Evolutionary conservation across 495 filamentous ascomycete species (phyloP).

Genomic region (Lophiostoma macrostomum): DNA sequence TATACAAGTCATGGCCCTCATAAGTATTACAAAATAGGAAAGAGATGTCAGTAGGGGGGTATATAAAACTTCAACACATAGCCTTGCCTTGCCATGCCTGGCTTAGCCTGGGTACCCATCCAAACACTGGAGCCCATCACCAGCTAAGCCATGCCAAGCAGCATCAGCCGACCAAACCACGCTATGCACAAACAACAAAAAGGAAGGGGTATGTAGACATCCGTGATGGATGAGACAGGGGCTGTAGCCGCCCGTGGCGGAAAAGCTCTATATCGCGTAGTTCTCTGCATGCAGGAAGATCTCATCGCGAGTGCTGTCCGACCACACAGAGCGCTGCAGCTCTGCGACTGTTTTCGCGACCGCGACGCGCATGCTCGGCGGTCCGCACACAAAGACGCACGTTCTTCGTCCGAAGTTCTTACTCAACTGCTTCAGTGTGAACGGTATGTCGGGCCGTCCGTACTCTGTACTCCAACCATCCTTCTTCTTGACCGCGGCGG

Average conservation of each 20-base stretch:
- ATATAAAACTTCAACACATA: no score
- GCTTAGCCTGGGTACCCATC: no score
- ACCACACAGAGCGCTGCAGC: constrained; percentile 79
- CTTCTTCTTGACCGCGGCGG: constrained; percentile 60
- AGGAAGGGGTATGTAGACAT: not conserved
- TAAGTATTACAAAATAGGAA: constrained; percentile 3
- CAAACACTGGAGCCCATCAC: not conserved
- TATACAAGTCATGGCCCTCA: not conserved
- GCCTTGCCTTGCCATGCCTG: no score
- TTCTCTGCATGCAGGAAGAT: constrained; percentile 95
- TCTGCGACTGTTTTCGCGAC: constrained; percentile 79
- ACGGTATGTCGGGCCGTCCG: constrained; percentile 81
- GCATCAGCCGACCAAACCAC: not conserved
- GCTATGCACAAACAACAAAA: constrained; percentile 14
- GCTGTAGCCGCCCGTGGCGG: no score
- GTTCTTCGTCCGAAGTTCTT: constrained; percentile 76
- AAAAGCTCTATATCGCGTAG: constrained; percentile 76
- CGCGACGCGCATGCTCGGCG: constrained; percentile 79
- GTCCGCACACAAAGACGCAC: constrained; percentile 92
- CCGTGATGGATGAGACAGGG: not conserved
- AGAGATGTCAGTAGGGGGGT: constrained; percentile 1
- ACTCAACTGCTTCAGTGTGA: constrained; percentile 77
- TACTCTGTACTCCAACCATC: constrained; percentile 90
- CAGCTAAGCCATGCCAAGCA: not conserved
- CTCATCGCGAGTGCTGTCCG: constrained; percentile 74